Base-by-base conservation (phyloP, 2,329 filamentous ascomycete species). In the Ploettnerulaceae sp. region DNA sequence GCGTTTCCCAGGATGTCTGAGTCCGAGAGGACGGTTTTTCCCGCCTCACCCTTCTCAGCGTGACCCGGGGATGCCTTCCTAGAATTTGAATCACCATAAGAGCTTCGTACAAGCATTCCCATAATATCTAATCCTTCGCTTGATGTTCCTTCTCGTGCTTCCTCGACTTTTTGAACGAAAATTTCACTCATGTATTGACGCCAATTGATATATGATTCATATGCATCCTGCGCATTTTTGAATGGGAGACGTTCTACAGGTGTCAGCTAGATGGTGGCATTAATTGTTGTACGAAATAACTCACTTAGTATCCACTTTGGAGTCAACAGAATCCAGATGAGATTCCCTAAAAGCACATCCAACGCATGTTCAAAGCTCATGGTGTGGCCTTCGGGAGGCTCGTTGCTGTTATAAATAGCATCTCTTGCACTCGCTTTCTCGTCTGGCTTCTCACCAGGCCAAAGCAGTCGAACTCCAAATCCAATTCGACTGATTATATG, bases 1-100 rank as follows among this genome's bases (percentile, higher is more conserved):
- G 84, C 79, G 60, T 89, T 89, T 40, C 84, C 84, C 21, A 86
- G 68, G 48, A 90, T 82, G 45, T 89, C 84, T 4, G 73, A 72
- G 52, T 81, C 76, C 4, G 67, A 71, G n/a, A 84, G 64, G 11
- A 71, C 70, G 6, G 77, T 64, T 46, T 75, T 69, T 12, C 71
- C 74, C 69, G 76, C 74, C 67, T 76, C 72, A 9, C 71, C 71
- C 24, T 70, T 71, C 11, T 71, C 66, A 3, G 62, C 60, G 45
- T 64, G 63, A 24, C 63, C 57, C 2, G 71, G 66, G 21, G 72
- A 67, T 12, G 71, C 59, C 8, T 69, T 66, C 36, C 69, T 69
- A n/a, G 42, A 31, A 17, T 32, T 33, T 9, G 49, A 42, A 43
- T 43, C 48, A 3, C 56, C 56, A 35, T 66, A 69, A 26, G 72